These are phyloP conservation scores for Ogataea henricii DNA, from an alignment of 805 yeast genomes.

Conservation along the genomic window DNA sequence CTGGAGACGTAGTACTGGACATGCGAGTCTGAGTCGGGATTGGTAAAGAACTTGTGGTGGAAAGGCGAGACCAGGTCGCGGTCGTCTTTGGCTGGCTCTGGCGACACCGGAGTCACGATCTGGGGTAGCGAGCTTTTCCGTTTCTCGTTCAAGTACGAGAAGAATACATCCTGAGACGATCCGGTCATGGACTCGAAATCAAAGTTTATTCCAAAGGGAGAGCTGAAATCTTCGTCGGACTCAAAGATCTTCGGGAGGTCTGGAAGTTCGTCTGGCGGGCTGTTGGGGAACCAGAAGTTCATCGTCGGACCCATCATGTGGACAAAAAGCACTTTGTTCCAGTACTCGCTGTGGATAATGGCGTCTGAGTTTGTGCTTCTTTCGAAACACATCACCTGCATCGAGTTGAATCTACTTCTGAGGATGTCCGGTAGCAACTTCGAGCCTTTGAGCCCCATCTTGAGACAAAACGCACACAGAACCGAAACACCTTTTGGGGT, in stretches of 20 bases:
- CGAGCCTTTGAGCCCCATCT: conserved; percentile 48
- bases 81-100: not conserved
- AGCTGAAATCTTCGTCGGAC: conserved; percentile 10
- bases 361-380: conserved; percentile 59
- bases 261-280: conserved; percentile 51
- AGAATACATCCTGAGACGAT: conserved; percentile 21
- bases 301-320: conserved; percentile 64
- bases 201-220: conserved; percentile 16
- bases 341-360: conserved; percentile 60
- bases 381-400: conserved; percentile 70
- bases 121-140: conserved; percentile 10
- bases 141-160: conserved; percentile 26
- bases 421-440: conserved; percentile 36
- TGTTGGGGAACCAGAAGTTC: conserved; percentile 66
- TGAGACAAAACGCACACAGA: conserved; percentile 59
- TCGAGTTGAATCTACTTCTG: conserved; percentile 61
- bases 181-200: conserved; percentile 9
- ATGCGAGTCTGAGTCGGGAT: conserved; percentile 85
- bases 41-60: conserved; percentile 75
- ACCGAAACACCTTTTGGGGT: conserved; percentile 88
- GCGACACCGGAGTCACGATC: conserved; percentile 1
- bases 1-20: conserved; percentile 73
- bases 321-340: conserved; percentile 65
- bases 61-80: conserved; percentile 53
- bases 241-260: conserved; percentile 30